Evolutionary conservation across 2,329 filamentous ascomycete genomes (phyloP).

Genomic region (Metarhizium album): DNA sequence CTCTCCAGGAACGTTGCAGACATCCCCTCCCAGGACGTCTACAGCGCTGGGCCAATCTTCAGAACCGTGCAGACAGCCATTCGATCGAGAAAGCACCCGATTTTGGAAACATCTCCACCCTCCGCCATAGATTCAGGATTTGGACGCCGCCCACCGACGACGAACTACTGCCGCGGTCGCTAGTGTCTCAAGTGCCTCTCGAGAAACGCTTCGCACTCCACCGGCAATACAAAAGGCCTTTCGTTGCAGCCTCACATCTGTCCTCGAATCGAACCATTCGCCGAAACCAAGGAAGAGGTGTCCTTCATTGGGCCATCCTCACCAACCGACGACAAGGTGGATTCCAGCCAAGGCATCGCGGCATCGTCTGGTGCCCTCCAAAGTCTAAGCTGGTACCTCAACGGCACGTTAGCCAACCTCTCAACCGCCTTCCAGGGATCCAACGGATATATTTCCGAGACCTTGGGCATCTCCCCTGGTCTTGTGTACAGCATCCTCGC

Average conservation of each 20-base stretch:
- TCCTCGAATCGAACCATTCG: background rate
- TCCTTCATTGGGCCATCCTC: slow-evolving; percentile 25
- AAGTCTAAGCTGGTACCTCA: slow-evolving; percentile 48
- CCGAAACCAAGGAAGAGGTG: slow-evolving; percentile 14
- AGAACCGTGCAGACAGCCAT: background rate
- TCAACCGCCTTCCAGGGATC: slow-evolving; percentile 36
- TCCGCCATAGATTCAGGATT: background rate
- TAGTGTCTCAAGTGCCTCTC: background rate
- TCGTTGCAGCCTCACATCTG: background rate
- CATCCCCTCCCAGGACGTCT: background rate
- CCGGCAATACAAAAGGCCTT: background rate
- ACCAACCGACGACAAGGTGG: slow-evolving; percentile 43
- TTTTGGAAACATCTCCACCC: background rate
- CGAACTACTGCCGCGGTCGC: background rate
- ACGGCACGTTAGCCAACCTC: slow-evolving; percentile 39
- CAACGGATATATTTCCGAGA: slow-evolving; percentile 40
- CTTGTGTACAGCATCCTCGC: slow-evolving; percentile 40
- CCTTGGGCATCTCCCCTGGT: slow-evolving; percentile 37
- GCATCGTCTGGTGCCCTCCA: slow-evolving; percentile 54
- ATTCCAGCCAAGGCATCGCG: slow-evolving; percentile 45
- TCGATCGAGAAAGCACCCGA: background rate
- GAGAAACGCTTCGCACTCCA: background rate
- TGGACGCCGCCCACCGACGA: background rate
- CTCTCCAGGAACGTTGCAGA: background rate
- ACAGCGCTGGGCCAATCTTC: background rate